phyloP scores from a whole-genome alignment of 441 rosid genomes.

The Hura crepitans region DNA sequence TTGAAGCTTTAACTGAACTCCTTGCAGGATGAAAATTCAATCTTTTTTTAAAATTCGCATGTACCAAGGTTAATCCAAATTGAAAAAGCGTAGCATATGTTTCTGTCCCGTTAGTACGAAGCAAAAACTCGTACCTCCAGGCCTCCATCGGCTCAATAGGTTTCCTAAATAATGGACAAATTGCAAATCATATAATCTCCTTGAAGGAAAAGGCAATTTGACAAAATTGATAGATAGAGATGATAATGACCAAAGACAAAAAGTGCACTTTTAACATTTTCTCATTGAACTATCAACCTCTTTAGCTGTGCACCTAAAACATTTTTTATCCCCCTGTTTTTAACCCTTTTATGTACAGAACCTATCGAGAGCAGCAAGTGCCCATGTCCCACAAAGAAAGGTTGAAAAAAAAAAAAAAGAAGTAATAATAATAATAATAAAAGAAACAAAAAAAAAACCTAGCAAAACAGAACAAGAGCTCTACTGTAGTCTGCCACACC shows the following conservation, averaged over 20 bases:
- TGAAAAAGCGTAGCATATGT: background rate
- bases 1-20: no score
- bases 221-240: background rate
- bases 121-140: background rate
- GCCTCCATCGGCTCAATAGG: no score
- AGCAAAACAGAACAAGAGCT: constrained; percentile 14
- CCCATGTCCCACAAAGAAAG: constrained; percentile 18
- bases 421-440: no score
- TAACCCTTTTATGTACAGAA: constrained; percentile 39
- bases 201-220: background rate
- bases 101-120: background rate
- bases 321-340: constrained; percentile 2
- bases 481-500: constrained; percentile 18
- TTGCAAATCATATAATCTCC: background rate
- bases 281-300: constrained; percentile 22
- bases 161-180: background rate
- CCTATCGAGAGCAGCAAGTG: constrained; percentile 22
- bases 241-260: constrained; percentile 12
- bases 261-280: constrained; percentile 25
- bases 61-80: background rate
- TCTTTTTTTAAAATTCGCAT: background rate
- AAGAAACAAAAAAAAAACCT: background rate
- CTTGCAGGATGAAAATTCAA: background rate
- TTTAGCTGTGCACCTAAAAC: constrained; percentile 27
- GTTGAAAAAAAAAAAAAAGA: background rate